These are phyloP conservation scores for Iodosphaeria phyllophila DNA, from an alignment of 2,329 filamentous ascomycete genomes.

Conservation along the genomic window DNA sequence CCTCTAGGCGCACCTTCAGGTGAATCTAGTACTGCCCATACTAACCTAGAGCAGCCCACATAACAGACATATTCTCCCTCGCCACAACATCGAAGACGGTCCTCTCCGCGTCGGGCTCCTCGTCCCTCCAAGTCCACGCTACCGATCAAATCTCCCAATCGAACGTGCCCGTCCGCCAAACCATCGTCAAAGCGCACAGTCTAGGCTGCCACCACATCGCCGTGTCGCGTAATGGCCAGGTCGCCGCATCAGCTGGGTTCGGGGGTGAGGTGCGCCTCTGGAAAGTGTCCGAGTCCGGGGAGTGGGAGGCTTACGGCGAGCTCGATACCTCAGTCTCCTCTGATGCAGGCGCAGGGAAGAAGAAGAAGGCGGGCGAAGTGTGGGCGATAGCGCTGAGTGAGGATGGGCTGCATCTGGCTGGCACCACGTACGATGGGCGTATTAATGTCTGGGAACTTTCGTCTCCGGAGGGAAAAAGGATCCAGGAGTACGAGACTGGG, in stretches of 20 bases:
- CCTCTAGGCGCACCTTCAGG: neutral
- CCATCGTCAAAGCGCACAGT: slow-evolving; percentile 61
- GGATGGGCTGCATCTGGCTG: slow-evolving; percentile 70
- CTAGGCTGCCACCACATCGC: slow-evolving; percentile 84
- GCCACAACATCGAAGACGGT: slow-evolving; percentile 57
- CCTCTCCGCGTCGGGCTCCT: slow-evolving; percentile 71
- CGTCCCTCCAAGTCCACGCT: slow-evolving; percentile 63
- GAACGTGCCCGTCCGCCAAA: slow-evolving; percentile 62
- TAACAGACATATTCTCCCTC: slow-evolving; percentile 68
- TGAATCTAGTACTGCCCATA: neutral
- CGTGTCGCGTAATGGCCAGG: slow-evolving; percentile 46
- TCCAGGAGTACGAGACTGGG: slow-evolving; percentile 68
- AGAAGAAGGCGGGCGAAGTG: slow-evolving; percentile 38
- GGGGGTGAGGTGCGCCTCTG: slow-evolving; percentile 78
- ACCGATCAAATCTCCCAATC: slow-evolving; percentile 50
- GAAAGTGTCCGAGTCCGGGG: slow-evolving; percentile 40
- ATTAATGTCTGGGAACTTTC: slow-evolving; percentile 74
- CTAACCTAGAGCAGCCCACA: slow-evolving; percentile 39
- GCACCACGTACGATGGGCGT: slow-evolving; percentile 70
- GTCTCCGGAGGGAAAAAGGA: slow-evolving; percentile 36
- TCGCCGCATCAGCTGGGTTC: slow-evolving; percentile 73
- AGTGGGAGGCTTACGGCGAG: slow-evolving; percentile 30
- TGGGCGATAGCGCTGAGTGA: slow-evolving; percentile 81
- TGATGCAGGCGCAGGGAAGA: slow-evolving; percentile 10
- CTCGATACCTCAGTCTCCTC: slow-evolving; percentile 16